A percentile compares a stretch with the other conserved stretches of the same genome.
Conservation (phyloP, 2,329 filamentous ascomycete species). For the Fusarium hostae region DNA sequence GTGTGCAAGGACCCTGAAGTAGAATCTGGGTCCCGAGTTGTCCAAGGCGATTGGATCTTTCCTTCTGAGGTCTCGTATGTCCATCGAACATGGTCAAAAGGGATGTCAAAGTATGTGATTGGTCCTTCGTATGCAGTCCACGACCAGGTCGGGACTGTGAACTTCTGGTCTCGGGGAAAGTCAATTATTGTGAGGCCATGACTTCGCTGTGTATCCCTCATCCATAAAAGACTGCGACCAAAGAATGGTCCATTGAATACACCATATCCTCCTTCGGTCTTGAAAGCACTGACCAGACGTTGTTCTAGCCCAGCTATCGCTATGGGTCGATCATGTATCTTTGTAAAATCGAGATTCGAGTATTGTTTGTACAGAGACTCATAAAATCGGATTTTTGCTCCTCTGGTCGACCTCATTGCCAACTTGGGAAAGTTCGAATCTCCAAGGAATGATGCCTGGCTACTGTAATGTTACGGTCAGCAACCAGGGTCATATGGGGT, state of each 20-base stretch:
- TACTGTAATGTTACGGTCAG: not conserved
- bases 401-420: conserved; percentile 7
- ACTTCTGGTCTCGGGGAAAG: not conserved
- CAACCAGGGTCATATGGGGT: fast-evolving
- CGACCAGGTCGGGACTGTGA: conserved; percentile 47
- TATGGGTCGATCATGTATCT: conserved; percentile 26
- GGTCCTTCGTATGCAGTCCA: conserved; percentile 51
- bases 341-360: conserved; percentile 24
- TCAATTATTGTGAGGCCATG: not conserved
- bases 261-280: conserved; percentile 31
- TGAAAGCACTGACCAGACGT: conserved; percentile 19
- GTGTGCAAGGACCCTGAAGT: conserved; percentile 15
- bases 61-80: not conserved
- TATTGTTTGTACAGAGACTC: conserved; percentile 33
- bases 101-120: conserved; percentile 45
- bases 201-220: not conserved
- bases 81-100: conserved; percentile 32
- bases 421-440: conserved; percentile 34
- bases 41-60: conserved; percentile 19
- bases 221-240: conserved; percentile 33
- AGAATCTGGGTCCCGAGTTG: not conserved
- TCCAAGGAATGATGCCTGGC: conserved; percentile 27
- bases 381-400: conserved; percentile 24
- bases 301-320: conserved; percentile 35
- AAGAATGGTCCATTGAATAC: conserved; percentile 24